Evolutionary conservation across 139 green algal species (phyloP).

Genomic region (Coelastrella sp.): DNA sequence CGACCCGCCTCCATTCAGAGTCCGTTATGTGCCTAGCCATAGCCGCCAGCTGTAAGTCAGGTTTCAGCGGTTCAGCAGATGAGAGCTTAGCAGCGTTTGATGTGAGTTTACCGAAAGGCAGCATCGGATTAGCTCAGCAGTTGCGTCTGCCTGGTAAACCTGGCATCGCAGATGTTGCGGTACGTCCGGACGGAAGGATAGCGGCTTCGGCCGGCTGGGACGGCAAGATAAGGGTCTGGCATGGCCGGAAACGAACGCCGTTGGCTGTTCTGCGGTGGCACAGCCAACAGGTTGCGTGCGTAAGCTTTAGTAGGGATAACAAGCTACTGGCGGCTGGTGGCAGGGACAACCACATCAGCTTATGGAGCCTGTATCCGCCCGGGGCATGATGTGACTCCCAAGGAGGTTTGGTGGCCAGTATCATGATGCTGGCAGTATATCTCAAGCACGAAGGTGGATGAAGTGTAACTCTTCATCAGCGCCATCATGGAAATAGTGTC

Average conservation of each 20-base stretch:
- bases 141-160: not conserved
- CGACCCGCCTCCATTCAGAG: constrained; percentile 16
- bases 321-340: constrained; percentile 18
- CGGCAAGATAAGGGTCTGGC: constrained; percentile 35
- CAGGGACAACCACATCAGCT: constrained; percentile 20
- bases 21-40: constrained; percentile 32
- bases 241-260: constrained; percentile 13
- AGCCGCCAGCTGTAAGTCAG: not conserved
- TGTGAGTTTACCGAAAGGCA: not conserved
- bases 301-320: constrained; percentile 14
- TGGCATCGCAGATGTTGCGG: constrained; percentile 27
- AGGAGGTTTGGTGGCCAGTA: too few relatives aligned
- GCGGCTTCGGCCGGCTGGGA: constrained; percentile 39
- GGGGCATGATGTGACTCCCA: too few relatives aligned
- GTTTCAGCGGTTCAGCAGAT: constrained; percentile 39
- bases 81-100: not conserved
- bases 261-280: constrained; percentile 34
- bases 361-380: constrained; percentile 43
- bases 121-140: not conserved
- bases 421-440: too few relatives aligned
- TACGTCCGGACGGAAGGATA: constrained; percentile 20
- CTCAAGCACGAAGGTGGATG: too few relatives aligned
- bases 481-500: too few relatives aligned
- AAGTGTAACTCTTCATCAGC: too few relatives aligned
- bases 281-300: constrained; percentile 12